Base-by-base conservation (phyloP, 1,284 basidiomycete genomes). In the Marasmius tenuissimus region DNA sequence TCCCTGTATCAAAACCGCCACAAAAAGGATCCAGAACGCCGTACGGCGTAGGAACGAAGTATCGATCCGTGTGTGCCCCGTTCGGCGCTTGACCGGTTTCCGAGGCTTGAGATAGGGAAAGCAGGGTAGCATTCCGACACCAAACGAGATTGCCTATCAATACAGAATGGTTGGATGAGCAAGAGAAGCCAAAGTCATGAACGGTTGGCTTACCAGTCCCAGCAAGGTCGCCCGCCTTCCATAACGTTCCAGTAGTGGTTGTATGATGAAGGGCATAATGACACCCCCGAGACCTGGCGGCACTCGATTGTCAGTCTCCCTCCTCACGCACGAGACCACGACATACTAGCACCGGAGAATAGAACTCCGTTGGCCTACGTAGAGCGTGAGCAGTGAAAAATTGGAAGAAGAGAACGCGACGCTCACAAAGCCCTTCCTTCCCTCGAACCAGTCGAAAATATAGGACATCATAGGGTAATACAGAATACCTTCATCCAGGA, bases 391-490 rank as follows among this genome's bases (percentile, higher is more conserved):
- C 27, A 35, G 20, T 10, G 40, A 48, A 10, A 10, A 64, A 37
- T 38, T 16, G 20, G 49, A 45, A 11, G 38, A 52, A 52, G 22
- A 12, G 12, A 38, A 52, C 12, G 37, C 0, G 14, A 20, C 8
- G 51, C 61, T 20, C 33, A 65, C 62, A 52, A 65, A 38, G 11
- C 62, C 60, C 57, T 60, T 58, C 38, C 50, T 65, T 18, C 35
- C 40, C 8, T 52, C 56, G 48, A 65, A 63, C 64, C 64, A 63
- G 39, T 65, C 61, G 42, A 63, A 61, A 34, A 65, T 22, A 47
- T 59, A 65, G 12, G 55, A 63, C 62, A 52, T 58, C 57, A 63
- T 63, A 4, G 60, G 61, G 45, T 59, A 65, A 48, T 63, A 65
- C 9, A 63, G 49, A 8, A 63, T 20, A 35, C 64, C 64, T 63